Percentiles rank a stretch among this genome's conserved stretches.
Evolutionary conservation across 1,284 basidiomycete species (phyloP).

Genomic region (Apiotrichum montevideense): DNA sequence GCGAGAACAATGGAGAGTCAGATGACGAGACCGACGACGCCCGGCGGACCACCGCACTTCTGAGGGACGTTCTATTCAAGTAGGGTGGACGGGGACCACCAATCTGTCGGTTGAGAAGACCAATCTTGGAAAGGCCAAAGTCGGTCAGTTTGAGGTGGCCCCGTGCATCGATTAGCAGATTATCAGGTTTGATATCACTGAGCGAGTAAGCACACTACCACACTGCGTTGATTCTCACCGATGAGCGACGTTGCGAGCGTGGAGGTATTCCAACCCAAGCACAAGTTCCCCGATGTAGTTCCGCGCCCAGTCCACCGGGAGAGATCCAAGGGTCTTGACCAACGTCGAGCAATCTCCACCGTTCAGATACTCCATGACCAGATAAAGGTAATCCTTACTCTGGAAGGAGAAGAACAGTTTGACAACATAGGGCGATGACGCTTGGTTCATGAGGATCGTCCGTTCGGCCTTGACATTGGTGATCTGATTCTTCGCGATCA

Average conservation of each 20-base stretch:
- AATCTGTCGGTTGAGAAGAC: slow-evolving; percentile 92
- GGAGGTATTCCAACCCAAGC: slow-evolving; percentile 89
- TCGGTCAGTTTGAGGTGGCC: slow-evolving; percentile 97
- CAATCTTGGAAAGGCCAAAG: slow-evolving; percentile 94
- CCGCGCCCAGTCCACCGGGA: slow-evolving; percentile 94
- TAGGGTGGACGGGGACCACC: slow-evolving; percentile 58
- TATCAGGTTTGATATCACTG: slow-evolving; percentile 97
- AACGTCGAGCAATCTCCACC: slow-evolving; percentile 96
- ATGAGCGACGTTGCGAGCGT: slow-evolving; percentile 90
- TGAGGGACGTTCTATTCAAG: slow-evolving; percentile 41
- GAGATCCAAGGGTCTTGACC: slow-evolving; percentile 86
- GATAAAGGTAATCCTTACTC: slow-evolving; percentile 88
- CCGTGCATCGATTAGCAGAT: slow-evolving; percentile 89
- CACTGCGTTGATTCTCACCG: slow-evolving; percentile 89
- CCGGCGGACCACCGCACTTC: slow-evolving; percentile 20
- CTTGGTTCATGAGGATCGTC: slow-evolving; percentile 99
- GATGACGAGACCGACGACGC: slow-evolving; percentile 65
- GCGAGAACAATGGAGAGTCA: slow-evolving; percentile 47
- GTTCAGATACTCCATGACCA: slow-evolving; percentile 97
- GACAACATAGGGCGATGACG: slow-evolving; percentile 98
- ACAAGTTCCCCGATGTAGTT: slow-evolving; percentile 96
- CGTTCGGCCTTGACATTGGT: slow-evolving; percentile 99
- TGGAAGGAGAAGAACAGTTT: slow-evolving; percentile 99
- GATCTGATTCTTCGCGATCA: slow-evolving; percentile 99
- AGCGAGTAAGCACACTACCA: slow-evolving; percentile 45